Conservation (phyloP, 305 asterid species). For the Solanum hybrid region DNA sequence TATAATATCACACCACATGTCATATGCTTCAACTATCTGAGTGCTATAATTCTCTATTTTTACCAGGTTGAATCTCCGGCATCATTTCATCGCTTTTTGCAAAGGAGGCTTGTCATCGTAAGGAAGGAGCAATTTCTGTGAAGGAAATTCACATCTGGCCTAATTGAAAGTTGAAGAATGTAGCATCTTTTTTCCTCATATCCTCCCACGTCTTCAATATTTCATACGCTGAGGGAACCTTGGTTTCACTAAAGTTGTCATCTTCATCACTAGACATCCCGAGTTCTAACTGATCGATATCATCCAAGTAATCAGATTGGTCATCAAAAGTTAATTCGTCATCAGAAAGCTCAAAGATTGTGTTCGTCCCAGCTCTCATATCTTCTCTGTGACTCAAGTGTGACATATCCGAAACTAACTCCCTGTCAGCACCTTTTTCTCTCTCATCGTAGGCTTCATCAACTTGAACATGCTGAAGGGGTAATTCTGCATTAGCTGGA, state of each 20-base stretch:
- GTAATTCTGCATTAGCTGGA: not conserved
- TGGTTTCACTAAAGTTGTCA: conserved; percentile 24
- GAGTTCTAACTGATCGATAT: conserved; percentile 19
- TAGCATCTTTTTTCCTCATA: conserved; percentile 14
- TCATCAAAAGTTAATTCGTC: conserved; percentile 8
- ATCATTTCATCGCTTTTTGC: not conserved
- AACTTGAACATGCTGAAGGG: conserved; percentile 1
- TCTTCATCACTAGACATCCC: conserved; percentile 21
- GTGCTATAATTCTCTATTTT: not conserved
- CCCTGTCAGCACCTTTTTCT: conserved; percentile 8
- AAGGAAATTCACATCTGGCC: conserved; percentile 2
- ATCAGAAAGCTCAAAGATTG: conserved; percentile 13
- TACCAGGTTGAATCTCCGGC: not conserved
- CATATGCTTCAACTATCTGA: not conserved
- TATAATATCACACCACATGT: not conserved
- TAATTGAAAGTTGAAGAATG: conserved; percentile 10
- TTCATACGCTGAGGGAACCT: conserved; percentile 56
- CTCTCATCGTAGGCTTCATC: not conserved
- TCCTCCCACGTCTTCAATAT: conserved; percentile 71
- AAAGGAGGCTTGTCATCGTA: not conserved
- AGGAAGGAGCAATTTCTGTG: not conserved
- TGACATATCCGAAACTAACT: conserved; percentile 6
- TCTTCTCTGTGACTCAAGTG: not conserved
- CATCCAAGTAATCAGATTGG: conserved; percentile 21
- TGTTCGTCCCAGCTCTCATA: not conserved